Evolutionary conservation across 169 alveolate species (phyloP).

Genomic region (Ophryocystis elektroscirrha): DNA sequence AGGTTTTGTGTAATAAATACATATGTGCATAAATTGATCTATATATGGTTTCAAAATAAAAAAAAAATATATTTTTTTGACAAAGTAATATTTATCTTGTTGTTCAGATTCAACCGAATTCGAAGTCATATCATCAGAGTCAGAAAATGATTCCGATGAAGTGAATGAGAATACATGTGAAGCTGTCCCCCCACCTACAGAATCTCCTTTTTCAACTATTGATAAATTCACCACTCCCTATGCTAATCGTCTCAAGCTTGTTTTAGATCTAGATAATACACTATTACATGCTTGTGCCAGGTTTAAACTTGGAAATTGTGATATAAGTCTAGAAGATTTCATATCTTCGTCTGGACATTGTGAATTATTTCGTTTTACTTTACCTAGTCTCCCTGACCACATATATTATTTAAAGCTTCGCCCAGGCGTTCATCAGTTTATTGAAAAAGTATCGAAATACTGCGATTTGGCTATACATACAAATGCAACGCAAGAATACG

Average conservation of each 20-base stretch:
- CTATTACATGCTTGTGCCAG: slow-evolving; percentile 57
- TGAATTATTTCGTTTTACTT: slow-evolving; percentile 53
- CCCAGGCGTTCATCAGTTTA: slow-evolving; percentile 57
- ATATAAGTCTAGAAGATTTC: slow-evolving; percentile 47
- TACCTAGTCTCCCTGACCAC: slow-evolving; percentile 49
- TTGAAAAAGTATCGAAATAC: slow-evolving; percentile 48
- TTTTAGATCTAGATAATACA: slow-evolving; percentile 61
- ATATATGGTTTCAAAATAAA: no score
- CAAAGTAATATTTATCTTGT: no score
- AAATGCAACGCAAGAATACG: slow-evolving; percentile 68
- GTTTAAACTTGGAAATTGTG: slow-evolving; percentile 43
- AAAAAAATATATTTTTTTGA: no score
- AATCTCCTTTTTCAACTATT: no score
- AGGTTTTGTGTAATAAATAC: no score
- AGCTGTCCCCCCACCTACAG: no score
- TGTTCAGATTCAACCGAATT: no score
- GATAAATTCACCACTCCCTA: no score
- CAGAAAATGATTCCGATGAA: no score
- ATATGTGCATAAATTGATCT: no score
- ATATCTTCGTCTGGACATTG: slow-evolving; percentile 57
- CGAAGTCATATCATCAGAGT: no score
- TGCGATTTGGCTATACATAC: slow-evolving; percentile 62
- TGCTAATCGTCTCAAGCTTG: slow-evolving; percentile 16
- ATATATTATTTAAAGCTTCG: slow-evolving; percentile 56
- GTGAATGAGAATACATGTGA: no score